phyloP scores from a whole-genome alignment of 2,329 filamentous ascomycete species.

The Fusarium incarnatum region DNA sequence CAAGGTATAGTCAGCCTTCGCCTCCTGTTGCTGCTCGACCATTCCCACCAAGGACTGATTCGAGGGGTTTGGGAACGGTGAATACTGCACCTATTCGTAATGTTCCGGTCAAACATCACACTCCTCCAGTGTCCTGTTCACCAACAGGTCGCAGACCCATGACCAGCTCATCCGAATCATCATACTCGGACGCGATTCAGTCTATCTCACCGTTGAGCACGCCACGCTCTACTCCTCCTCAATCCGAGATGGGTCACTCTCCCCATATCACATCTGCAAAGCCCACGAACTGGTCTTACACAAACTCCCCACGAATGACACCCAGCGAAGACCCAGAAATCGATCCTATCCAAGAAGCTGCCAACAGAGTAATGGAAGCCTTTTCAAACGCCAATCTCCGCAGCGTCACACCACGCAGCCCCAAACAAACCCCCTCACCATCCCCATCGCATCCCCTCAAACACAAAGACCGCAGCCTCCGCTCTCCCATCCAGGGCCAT shows the following conservation, averaged over 20 bases:
- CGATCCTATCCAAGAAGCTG: constrained; percentile 49
- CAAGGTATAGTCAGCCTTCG: constrained; percentile 6
- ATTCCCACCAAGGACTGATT: constrained; percentile 2
- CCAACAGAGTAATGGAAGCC: constrained; percentile 49
- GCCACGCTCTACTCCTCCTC: constrained; percentile 55
- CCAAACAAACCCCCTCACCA: constrained; percentile 24
- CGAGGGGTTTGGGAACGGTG: background rate
- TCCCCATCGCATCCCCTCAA: constrained; percentile 53
- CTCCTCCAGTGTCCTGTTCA: constrained; percentile 4
- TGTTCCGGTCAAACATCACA: too few species aligned
- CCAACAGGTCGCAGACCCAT: constrained; percentile 28
- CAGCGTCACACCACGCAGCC: constrained; percentile 29
- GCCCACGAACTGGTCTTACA: constrained; percentile 32
- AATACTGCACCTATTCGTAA: background rate
- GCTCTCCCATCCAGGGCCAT: constrained; percentile 28
- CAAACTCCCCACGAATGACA: constrained; percentile 36
- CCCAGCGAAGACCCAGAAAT: constrained; percentile 37
- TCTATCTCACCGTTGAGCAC: constrained; percentile 53
- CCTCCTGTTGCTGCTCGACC: constrained; percentile 23
- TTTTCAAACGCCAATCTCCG: constrained; percentile 46
- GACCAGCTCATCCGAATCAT: constrained; percentile 53
- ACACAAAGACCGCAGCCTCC: constrained; percentile 42
- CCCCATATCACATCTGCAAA: constrained; percentile 30
- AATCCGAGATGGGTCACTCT: constrained; percentile 53
- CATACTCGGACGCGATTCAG: constrained; percentile 54